Evolutionary conservation across 1,284 basidiomycete genomes (phyloP).

Genomic region (Phylloporus gajari): DNA sequence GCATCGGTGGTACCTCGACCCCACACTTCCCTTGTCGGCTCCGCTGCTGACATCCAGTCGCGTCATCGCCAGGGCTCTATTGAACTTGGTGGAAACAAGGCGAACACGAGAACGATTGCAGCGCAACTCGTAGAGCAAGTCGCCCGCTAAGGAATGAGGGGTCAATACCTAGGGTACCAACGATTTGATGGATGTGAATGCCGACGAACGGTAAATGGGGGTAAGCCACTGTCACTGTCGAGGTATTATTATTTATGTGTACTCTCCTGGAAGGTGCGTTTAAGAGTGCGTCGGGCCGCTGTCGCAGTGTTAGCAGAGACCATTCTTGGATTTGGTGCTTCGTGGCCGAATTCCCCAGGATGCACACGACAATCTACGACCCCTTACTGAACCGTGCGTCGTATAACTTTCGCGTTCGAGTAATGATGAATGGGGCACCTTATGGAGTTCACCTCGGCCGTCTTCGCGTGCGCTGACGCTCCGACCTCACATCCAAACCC

Average conservation of each 20-base stretch:
- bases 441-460: conserved; percentile 33
- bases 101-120: conserved; percentile 51
- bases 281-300: conserved; percentile 67
- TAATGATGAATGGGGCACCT: conserved; percentile 37
- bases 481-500: conserved; percentile 20
- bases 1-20: conserved; percentile 52
- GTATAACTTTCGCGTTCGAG: conserved; percentile 1
- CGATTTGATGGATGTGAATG: conserved; percentile 91
- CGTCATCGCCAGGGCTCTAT: conserved; percentile 76
- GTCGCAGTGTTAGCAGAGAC: conserved; percentile 40
- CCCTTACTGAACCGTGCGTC: neutral
- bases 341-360: conserved; percentile 24
- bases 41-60: conserved; percentile 21
- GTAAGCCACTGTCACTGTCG: conserved; percentile 54
- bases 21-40: conserved; percentile 35
- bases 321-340: conserved; percentile 35
- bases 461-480: conserved; percentile 32
- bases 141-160: conserved; percentile 57
- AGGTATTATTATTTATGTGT: conserved; percentile 1
- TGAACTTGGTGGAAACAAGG: conserved; percentile 70
- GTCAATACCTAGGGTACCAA: conserved; percentile 74
- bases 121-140: conserved; percentile 69
- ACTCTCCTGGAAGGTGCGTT: conserved; percentile 71
- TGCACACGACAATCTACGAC: conserved; percentile 21
- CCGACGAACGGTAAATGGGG: conserved; percentile 94